A percentile compares a stretch with the other conserved stretches of the same genome.
These are phyloP conservation scores for Lodderomyces oxycetoniae DNA, from an alignment of 1,139 yeast species.

Conservation along the genomic window DNA sequence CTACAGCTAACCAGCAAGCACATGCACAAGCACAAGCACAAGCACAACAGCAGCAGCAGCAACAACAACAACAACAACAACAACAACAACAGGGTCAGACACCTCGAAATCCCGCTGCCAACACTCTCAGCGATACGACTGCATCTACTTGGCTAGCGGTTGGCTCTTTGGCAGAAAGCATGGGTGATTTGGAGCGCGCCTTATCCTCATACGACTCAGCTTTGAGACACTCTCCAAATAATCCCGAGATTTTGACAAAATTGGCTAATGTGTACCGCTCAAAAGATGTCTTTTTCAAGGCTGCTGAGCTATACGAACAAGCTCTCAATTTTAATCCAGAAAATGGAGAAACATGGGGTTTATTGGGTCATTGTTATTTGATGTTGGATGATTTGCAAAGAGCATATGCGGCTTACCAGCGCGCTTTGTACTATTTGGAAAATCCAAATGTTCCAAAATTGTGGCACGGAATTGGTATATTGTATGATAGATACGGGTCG, in stretches of 20 bases:
- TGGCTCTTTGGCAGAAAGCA: conserved; percentile 83
- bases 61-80: conserved; percentile 4
- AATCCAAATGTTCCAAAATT: conserved; percentile 94
- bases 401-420: conserved; percentile 94
- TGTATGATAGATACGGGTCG: conserved; percentile 93
- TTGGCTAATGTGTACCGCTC: conserved; percentile 86
- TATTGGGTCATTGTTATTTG: conserved; percentile 91
- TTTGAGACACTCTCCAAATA: conserved; percentile 77
- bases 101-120: conserved; percentile 5
- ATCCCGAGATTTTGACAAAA: conserved; percentile 78
- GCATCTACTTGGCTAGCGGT: conserved; percentile 92
- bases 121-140: conserved; percentile 55
- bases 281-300: conserved; percentile 85
- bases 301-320: conserved; percentile 88
- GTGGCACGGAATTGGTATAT: conserved; percentile 97
- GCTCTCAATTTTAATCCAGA: conserved; percentile 79
- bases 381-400: conserved; percentile 95
- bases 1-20: conserved; percentile 9
- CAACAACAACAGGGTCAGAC: conserved; percentile 3
- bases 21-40: conserved; percentile 11
- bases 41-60: conserved; percentile 8
- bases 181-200: conserved; percentile 88
- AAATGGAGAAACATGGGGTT: conserved; percentile 96
- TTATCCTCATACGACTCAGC: conserved; percentile 88
- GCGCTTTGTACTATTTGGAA: conserved; percentile 84